phyloP scores from a whole-genome alignment of 192 early-diverging fungal genomes.

The Mortierella antarctica region DNA sequence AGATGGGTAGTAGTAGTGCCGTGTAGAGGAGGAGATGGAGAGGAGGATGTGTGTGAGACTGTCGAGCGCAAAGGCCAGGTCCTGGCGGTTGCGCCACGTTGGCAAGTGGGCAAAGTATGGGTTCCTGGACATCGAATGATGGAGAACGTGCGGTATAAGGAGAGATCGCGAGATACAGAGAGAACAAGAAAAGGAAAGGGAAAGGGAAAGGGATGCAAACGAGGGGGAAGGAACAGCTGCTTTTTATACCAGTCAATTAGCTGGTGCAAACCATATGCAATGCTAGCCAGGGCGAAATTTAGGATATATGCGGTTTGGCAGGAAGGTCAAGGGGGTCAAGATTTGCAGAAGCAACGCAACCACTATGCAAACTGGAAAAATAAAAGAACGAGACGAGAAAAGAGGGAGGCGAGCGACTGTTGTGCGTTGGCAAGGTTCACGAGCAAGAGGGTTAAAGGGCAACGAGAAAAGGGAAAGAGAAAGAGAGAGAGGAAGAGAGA shows the following conservation, averaged over 20 bases:
- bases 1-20: background rate
- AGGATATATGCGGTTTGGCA: no score
- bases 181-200: background rate
- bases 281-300: no score
- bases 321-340: no score
- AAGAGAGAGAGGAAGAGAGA: background rate
- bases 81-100: conserved; percentile 42
- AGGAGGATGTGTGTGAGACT: conserved; percentile 32
- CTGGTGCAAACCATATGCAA: no score
- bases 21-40: conserved; percentile 11
- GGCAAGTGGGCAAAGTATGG: conserved; percentile 47
- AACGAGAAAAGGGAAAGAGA: background rate
- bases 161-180: background rate
- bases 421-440: no score
- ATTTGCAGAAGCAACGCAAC: no score
- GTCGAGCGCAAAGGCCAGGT: conserved; percentile 44
- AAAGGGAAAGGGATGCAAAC: background rate
- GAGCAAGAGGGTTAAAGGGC: no score
- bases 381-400: background rate
- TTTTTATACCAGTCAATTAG: background rate
- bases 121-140: conserved; percentile 17
- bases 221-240: background rate
- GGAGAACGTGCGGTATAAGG: background rate
- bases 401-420: background rate
- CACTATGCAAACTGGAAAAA: no score